Conservation (phyloP, 495 filamentous ascomycete species). For the Lasiosphaeria hispida region DNA sequence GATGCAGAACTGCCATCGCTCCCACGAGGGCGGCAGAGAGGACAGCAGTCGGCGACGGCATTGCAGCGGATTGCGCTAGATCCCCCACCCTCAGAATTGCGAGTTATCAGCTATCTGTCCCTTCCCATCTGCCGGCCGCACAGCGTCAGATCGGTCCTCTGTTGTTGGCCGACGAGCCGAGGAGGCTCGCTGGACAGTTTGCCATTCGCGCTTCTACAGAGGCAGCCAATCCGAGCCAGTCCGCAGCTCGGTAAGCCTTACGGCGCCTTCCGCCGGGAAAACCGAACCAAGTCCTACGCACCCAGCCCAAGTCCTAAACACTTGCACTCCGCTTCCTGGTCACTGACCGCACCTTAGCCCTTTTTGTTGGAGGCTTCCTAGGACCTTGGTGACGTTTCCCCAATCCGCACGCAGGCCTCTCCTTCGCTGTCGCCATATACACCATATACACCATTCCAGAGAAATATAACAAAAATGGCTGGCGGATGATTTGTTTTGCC, state of each 20-base stretch:
- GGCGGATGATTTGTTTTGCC: constrained; percentile 28
- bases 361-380: constrained; percentile 12
- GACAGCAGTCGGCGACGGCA: too few species aligned
- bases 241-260: constrained; percentile 12
- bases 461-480: constrained; percentile 37
- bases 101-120: background rate
- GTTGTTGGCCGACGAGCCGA: too few species aligned
- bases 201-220: constrained; percentile 4
- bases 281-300: constrained; percentile 11
- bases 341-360: background rate
- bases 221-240: constrained; percentile 27
- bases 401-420: constrained; percentile 14
- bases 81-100: background rate
- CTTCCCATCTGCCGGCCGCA: background rate
- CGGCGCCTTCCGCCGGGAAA: constrained; percentile 17
- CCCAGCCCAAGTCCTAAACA: constrained; percentile 15
- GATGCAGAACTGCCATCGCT: too few species aligned
- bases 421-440: constrained; percentile 5
- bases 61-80: too few species aligned
- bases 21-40: too few species aligned
- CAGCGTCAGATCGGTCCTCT: too few species aligned
- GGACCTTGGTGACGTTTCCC: constrained; percentile 26
- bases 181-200: background rate
- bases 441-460: background rate
- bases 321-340: constrained; percentile 5